phyloP scores from a whole-genome alignment of 441 rosid genomes.

The Brassica hybrid region DNA sequence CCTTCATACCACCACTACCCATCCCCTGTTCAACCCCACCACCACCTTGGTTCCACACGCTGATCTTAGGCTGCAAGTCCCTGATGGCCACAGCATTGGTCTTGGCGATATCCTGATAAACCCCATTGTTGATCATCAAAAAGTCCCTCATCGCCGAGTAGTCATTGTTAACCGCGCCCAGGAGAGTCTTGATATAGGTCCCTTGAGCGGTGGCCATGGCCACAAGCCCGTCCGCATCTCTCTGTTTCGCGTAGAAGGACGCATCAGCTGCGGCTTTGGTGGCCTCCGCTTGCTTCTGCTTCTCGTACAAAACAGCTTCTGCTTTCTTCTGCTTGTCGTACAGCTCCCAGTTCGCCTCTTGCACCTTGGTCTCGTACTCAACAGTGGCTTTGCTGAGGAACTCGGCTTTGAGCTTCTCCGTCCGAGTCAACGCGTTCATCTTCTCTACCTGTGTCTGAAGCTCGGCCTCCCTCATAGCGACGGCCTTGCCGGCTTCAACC shows the following conservation, averaged over 20 bases:
- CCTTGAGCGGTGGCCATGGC: constrained; percentile 69
- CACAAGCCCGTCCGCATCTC: constrained; percentile 64
- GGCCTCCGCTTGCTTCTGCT: constrained; percentile 62
- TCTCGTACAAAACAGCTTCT: constrained; percentile 62
- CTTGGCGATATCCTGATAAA: constrained; percentile 63
- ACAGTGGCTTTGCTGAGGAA: constrained; percentile 68
- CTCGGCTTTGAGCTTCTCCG: constrained; percentile 75
- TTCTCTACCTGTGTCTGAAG: constrained; percentile 63
- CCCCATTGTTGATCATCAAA: constrained; percentile 59
- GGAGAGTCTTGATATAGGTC: constrained; percentile 52
- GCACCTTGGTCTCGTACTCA: constrained; percentile 79
- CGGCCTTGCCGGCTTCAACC: constrained; percentile 68
- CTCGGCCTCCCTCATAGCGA: constrained; percentile 67
- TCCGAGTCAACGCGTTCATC: constrained; percentile 63
- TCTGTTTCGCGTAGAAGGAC: constrained; percentile 56
- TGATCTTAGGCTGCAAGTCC: constrained; percentile 70
- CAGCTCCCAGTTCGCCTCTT: constrained; percentile 77
- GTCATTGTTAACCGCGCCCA: constrained; percentile 59
- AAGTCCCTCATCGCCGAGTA: constrained; percentile 60
- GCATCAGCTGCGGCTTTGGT: constrained; percentile 63
- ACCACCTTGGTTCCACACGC: constrained; percentile 58
- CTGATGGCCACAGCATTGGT: constrained; percentile 60
- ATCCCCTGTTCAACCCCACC: constrained; percentile 34
- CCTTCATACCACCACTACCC: constrained; percentile 47
- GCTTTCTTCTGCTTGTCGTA: constrained; percentile 68